Evolutionary conservation across 768 basidiomycete genomes (phyloP).

Genomic region (Tulasnella sp.): DNA sequence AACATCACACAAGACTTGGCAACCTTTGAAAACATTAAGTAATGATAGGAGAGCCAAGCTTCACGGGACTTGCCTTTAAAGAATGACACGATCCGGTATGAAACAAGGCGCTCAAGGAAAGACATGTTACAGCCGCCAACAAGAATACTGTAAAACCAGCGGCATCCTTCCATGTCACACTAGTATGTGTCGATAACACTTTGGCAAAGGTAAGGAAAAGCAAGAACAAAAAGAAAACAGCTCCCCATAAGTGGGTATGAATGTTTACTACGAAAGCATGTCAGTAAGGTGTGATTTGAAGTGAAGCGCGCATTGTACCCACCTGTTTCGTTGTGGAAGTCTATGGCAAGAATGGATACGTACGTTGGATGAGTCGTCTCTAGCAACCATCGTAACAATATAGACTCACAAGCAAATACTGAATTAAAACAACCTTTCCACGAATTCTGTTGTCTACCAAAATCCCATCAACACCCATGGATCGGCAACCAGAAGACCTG

Average conservation of each 20-base stretch:
- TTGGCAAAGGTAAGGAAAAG: conserved; percentile 40
- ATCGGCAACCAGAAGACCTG: conserved; percentile 12
- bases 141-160: conserved; percentile 54
- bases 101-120: conserved; percentile 55
- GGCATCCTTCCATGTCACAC: conserved; percentile 48
- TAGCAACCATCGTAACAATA: conserved; percentile 11
- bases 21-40: conserved; percentile 32
- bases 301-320: conserved; percentile 13
- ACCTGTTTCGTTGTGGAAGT: conserved; percentile 72
- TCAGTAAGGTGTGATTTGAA: conserved; percentile 5
- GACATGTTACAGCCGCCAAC: conserved; percentile 55
- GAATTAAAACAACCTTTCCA: conserved; percentile 49
- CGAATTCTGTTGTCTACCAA: conserved; percentile 42
- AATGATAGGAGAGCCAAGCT: background rate
- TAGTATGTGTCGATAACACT: conserved; percentile 39
- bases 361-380: background rate
- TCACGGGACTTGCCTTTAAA: conserved; percentile 35
- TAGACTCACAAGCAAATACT: conserved; percentile 49
- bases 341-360: conserved; percentile 26
- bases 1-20: conserved; percentile 46
- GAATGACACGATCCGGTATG: conserved; percentile 69
- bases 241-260: conserved; percentile 65
- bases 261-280: conserved; percentile 53
- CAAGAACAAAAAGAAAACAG: conserved; percentile 45
- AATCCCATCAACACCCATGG: conserved; percentile 28